Evolutionary conservation across 2,329 filamentous ascomycete species (phyloP), one percentile per base, ranked within the genome.

Genomic region (Chaetomiaceae sp.): DNA sequence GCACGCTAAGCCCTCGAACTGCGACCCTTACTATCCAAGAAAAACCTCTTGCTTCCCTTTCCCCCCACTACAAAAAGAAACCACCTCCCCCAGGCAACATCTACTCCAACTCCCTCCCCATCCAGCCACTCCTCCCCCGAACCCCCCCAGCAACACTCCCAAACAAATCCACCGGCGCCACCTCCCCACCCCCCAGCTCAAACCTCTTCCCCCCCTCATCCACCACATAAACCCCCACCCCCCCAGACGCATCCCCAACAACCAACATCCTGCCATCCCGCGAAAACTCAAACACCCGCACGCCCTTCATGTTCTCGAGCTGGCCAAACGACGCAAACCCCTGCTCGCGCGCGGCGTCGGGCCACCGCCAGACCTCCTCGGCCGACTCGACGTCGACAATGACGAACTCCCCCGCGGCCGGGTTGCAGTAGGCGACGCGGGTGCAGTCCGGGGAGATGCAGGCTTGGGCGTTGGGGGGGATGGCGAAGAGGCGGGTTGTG

Each of bases 221-320:
- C 0, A 61, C 50, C 34, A 57, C 45, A 44, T 61, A 62, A 10
- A 60, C 53, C 3, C 60, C 59, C 10, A 61, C 40, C 0, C 34
- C 47, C 0, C 60, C 60, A 12, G 8, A 40, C 10, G 38, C 42
- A 45, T 61, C 60, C 1, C 60, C 58, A 0, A 61, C 51, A 3
- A 61, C 48, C 39, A 62, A 16, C 49, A 54, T 41, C 37, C 39
- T 33, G 6, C 58, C 55, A 10, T 61, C 58, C 0, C 31, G n/a
- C 4, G 53, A 55, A n/a, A 62, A 62, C 50, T 58, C 60, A 52
- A 62, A 61, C 23, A 58, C 60, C 2, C 45, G 57, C 5, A 60
- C 54, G 14, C 53, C 55, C 5, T 39, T 35, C 17, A 60, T 16
- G 8, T 50, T 51, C 37, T 56, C 58, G 17, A 61, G 25, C 53